A percentile compares a stretch with the other conserved stretches of the same genome.
phyloP scores from a whole-genome alignment of 2,329 filamentous ascomycete genomes.

The Colletotrichum sp. region DNA sequence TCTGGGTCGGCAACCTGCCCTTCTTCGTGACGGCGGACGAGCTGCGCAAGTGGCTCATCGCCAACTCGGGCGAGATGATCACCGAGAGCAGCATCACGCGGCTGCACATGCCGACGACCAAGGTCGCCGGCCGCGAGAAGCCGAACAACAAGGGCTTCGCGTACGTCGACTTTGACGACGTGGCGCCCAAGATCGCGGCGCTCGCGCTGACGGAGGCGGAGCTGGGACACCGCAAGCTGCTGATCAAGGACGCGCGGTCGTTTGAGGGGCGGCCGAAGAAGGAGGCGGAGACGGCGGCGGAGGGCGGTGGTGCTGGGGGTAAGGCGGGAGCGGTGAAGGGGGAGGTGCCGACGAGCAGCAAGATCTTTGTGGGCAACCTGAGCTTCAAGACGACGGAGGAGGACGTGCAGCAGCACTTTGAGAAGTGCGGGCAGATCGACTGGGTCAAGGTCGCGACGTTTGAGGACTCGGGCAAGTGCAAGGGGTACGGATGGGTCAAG shows the following conservation, averaged over 20 bases:
- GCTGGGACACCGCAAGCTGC: constrained; percentile 75
- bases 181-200: constrained; percentile 75
- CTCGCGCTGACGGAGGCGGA: constrained; percentile 86
- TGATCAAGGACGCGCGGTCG: constrained; percentile 92
- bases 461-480: constrained; percentile 96
- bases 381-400: constrained; percentile 84
- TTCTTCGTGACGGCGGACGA: constrained; percentile 79
- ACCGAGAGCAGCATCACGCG: constrained; percentile 78
- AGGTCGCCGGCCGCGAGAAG: constrained; percentile 49
- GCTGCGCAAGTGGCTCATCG: constrained; percentile 80
- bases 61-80: constrained; percentile 70
- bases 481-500: constrained; percentile 94
- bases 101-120: constrained; percentile 76
- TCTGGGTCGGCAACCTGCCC: constrained; percentile 97
- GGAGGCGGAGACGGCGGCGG: constrained; percentile 43
- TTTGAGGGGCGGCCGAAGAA: constrained; percentile 90
- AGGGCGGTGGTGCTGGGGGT: neutral
- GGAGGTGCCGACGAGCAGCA: constrained; percentile 66
- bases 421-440: constrained; percentile 81
- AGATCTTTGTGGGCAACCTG: constrained; percentile 91
- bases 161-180: constrained; percentile 87
- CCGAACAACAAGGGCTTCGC: constrained; percentile 88
- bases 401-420: constrained; percentile 80
- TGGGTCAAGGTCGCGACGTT: constrained; percentile 93
- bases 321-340: constrained; percentile 29